These are phyloP conservation scores for Tulasnella sp. DNA, from an alignment of 768 basidiomycete genomes.

Conservation along the genomic window DNA sequence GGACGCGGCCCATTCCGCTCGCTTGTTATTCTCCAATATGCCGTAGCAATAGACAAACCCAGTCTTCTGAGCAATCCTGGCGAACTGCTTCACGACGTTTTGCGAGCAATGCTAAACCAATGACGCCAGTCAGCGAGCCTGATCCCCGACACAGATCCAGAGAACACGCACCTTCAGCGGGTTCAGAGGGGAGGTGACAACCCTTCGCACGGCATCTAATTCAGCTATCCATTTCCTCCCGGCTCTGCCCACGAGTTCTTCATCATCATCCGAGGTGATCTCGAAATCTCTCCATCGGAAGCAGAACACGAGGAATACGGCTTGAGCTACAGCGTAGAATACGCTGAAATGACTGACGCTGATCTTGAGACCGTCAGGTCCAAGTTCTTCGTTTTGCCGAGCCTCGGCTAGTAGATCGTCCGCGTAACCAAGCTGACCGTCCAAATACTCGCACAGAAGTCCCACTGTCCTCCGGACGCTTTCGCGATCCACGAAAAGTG, in stretches of 20 bases:
- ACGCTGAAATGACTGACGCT: conserved; percentile 47
- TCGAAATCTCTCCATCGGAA: conserved; percentile 88
- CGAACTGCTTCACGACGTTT: conserved; percentile 88
- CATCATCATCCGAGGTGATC: conserved; percentile 46
- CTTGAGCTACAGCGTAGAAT: conserved; percentile 88
- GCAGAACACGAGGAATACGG: conserved; percentile 94
- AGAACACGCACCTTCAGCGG: conserved; percentile 64
- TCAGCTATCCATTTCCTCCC: conserved; percentile 77
- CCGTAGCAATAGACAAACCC: conserved; percentile 92
- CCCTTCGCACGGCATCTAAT: conserved; percentile 67
- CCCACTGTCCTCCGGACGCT: conserved; percentile 63
- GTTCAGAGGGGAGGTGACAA: conserved; percentile 74
- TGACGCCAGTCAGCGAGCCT: neutral
- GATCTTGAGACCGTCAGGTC: neutral
- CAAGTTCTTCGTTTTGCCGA: conserved; percentile 19
- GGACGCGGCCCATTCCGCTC: conserved; percentile 41
- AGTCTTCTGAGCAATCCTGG: conserved; percentile 82
- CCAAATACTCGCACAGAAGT: conserved; percentile 82
- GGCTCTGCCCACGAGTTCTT: conserved; percentile 29
- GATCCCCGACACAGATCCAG: neutral
- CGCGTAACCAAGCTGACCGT: conserved; percentile 56
- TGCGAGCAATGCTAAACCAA: conserved; percentile 69
- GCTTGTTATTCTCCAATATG: conserved; percentile 81
- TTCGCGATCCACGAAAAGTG: conserved; percentile 71
- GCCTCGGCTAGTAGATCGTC: conserved; percentile 31